Evolutionary conservation across 495 filamentous ascomycete genomes (phyloP).

Genomic region (Penicillium parvum): DNA sequence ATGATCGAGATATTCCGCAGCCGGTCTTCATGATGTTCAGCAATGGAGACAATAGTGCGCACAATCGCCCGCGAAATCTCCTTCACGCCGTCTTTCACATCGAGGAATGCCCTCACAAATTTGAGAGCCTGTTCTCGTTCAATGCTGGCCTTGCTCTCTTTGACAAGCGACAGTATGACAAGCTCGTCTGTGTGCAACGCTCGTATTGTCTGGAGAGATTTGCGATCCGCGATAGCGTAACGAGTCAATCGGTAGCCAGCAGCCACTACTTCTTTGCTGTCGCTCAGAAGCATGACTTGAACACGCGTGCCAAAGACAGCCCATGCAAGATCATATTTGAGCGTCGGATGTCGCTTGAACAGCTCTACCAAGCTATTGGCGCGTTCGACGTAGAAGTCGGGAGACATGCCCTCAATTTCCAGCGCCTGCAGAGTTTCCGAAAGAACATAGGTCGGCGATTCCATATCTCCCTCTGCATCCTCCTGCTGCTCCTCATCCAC

Average conservation of each 20-base stretch:
- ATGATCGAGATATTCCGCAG: conserved; percentile 84
- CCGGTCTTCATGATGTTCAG: conserved; percentile 84
- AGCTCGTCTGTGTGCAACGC: conserved; percentile 85
- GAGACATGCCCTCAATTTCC: conserved; percentile 78
- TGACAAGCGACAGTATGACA: conserved; percentile 85
- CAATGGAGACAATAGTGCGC: conserved; percentile 81
- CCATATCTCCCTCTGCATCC: conserved; percentile 60
- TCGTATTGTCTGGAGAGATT: conserved; percentile 83
- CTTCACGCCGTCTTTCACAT: conserved; percentile 86
- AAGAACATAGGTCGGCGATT: conserved; percentile 86
- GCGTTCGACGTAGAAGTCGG: conserved; percentile 90
- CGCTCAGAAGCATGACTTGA: conserved; percentile 91
- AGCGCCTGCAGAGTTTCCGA: conserved; percentile 83
- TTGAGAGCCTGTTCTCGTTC: conserved; percentile 96
- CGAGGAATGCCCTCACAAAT: conserved; percentile 91
- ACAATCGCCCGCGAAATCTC: conserved; percentile 86
- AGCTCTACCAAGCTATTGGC: conserved; percentile 89
- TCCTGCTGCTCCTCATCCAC: conserved; percentile 41
- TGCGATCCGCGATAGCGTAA: conserved; percentile 88
- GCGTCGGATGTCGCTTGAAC: conserved; percentile 84
- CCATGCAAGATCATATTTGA: conserved; percentile 96
- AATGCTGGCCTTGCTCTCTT: conserved; percentile 91
- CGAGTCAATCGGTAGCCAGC: conserved; percentile 89
- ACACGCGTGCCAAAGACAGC: conserved; percentile 87
- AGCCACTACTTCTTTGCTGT: conserved; percentile 91